Base-by-base conservation (phyloP, 2,329 filamentous ascomycete genomes). In the Epichloe sp. region DNA sequence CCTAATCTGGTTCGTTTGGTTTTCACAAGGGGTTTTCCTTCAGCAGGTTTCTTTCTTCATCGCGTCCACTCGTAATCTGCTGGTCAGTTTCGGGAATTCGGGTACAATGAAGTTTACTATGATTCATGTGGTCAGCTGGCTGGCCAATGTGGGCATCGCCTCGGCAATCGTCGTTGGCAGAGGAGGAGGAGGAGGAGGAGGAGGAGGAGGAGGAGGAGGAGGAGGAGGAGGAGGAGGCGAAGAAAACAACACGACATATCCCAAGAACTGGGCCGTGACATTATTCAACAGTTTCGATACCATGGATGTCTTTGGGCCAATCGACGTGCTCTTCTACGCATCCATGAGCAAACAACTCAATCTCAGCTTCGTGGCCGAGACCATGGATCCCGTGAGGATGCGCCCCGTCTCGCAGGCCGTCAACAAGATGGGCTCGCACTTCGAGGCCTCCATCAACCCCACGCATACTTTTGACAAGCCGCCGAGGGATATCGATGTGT, bases 401-500 rank as follows among this genome's bases (percentile, higher is more conserved):
- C 56, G 63, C 7, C 52, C 55, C 4, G 62, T 63, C 56, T 41
- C 50, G 5, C 48, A 46, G 21, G 44, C 34, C 19, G n/a, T 40
- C 43, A 53, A 50, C 48, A 50, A 41, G 40, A 8, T 19, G 51
- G 58, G 59, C 52, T 63, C 61, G 17, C 56, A 56, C 44, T 67
- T 70, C 52, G 61, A 57, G 44, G 61, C 67, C 23, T 53, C 55
- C 38, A 50, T 73, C 37, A 55, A 64, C 40, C 67, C 72, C 14
- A 73, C 71, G 4, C 66, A 69, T 59, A 83, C 80, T 0, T 80
- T 79, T 56, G 68, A 63, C 45, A 61, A 68, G 3, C 68, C 72
- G 2, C 76, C 74, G 1, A 64, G 64, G 3, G 68, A 72, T 3
- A 73, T 74, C 1, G 68, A 68, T 10, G 77, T 85, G 5, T 68